Conservation (phyloP, 2,329 filamentous ascomycete genomes). For the Colletotrichum sp. region DNA sequence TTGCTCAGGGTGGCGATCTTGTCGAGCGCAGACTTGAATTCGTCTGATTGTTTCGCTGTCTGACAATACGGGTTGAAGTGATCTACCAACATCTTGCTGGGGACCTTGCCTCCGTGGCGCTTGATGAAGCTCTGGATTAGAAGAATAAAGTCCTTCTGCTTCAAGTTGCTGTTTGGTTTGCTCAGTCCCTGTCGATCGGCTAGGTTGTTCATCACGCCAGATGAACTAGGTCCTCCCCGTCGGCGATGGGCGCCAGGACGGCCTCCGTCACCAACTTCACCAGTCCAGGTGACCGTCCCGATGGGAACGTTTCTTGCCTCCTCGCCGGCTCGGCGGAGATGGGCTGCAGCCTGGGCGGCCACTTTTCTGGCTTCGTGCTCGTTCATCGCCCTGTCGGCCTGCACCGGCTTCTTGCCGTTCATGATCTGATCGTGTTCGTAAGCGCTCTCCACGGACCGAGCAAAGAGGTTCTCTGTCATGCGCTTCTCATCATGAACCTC, state of each 20-base stretch:
- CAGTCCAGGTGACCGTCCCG: constrained; percentile 93
- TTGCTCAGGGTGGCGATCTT: constrained; percentile 76
- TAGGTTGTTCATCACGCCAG: constrained; percentile 60
- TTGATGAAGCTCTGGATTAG: constrained; percentile 82
- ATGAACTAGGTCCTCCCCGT: constrained; percentile 57
- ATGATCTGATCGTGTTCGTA: constrained; percentile 94
- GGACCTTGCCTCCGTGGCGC: constrained; percentile 77
- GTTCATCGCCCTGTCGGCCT: constrained; percentile 79
- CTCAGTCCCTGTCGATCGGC: constrained; percentile 59
- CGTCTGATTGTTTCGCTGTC: constrained; percentile 69
- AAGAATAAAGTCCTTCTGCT: constrained; percentile 67
- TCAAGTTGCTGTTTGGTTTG: constrained; percentile 42
- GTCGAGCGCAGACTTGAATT: constrained; percentile 84
- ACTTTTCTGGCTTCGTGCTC: constrained; percentile 82
- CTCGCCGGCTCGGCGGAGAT: constrained; percentile 75
- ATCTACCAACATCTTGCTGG: constrained; percentile 85
- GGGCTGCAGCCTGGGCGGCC: constrained; percentile 77
- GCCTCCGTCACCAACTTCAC: constrained; percentile 79
- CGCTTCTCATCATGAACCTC: constrained; percentile 69
- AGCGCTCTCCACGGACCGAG: constrained; percentile 86
- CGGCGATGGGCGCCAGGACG: constrained; percentile 63
- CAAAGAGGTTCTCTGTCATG: constrained; percentile 88
- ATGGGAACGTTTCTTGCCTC: constrained; percentile 75
- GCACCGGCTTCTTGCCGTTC: constrained; percentile 72
- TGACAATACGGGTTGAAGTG: constrained; percentile 86